Evolutionary conservation across 1,284 basidiomycete species (phyloP), one percentile per base, ranked within the genome.

Genomic region (Fistulina hepatica): DNA sequence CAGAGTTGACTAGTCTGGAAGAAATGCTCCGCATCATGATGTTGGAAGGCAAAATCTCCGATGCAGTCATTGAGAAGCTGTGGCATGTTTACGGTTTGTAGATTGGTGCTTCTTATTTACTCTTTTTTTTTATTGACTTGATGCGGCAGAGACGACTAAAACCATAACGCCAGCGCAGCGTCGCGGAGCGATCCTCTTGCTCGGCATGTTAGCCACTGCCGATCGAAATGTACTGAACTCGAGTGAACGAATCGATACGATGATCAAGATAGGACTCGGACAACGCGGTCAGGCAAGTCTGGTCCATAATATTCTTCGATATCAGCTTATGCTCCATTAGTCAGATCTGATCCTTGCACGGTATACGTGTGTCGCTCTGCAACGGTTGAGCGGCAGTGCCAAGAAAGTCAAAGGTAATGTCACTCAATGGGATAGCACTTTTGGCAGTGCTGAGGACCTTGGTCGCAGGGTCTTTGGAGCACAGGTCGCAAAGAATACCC

Each of bases 21-120:
- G 91, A 97, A 61, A 81, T 98, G 67, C 80, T 98, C 76, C 74
- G 88, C 27, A 86, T 85, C 22, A 88, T 97, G 83, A 92, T 94
- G 81, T 81, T 84, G 8, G 78, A 86, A 33, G 72, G 71, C 5
- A 77, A 82, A 33, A 76, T 98, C 15, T 82, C 91, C 50, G 61
- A 65, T 2, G 90, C 93, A 43, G 84, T 97, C 24, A 79, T 95
- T 46, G 67, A 73, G 40, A 94, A 89, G 63, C 72, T 98, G 1
- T 97, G 94, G 95, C 81, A 90, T 49, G 89, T 95, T 26, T 98
- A 97, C 57, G 80, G 90, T 89, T 51, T 54, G 83, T 65, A 12
- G 13, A 17, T 7, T 10, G 16, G 2, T 5, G 2, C 17, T 8
- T 23, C 33, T 20, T 23, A 15, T 26, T 21, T 21, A 21, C 27